A percentile compares a stretch with the other conserved stretches of the same genome.
These are phyloP conservation scores for Cercospora zeae-maydis DNA, from an alignment of 2,329 filamentous ascomycete species.

Conservation along the genomic window DNA sequence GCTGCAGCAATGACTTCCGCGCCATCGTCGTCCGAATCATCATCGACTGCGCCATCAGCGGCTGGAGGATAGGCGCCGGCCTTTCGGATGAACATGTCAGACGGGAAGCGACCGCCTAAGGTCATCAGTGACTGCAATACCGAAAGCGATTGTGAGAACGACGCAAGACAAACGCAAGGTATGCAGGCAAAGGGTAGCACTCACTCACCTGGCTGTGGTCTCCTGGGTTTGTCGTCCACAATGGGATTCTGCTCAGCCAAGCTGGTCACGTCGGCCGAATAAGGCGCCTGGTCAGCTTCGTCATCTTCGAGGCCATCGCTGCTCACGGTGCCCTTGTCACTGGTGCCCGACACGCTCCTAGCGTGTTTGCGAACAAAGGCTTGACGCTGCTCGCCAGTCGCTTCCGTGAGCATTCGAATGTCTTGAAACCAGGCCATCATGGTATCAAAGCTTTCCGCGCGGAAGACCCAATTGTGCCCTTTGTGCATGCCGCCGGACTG, in stretches of 20 bases:
- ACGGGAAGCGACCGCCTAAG: slow-evolving; percentile 74
- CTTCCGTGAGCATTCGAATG: slow-evolving; percentile 84
- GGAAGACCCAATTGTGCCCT: slow-evolving; percentile 65
- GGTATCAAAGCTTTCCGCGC: slow-evolving; percentile 73
- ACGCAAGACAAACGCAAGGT: slow-evolving; percentile 23
- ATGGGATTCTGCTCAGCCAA: slow-evolving; percentile 35
- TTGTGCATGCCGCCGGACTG: slow-evolving; percentile 92
- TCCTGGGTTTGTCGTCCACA: slow-evolving; percentile 51
- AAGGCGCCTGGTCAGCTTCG: slow-evolving; percentile 63
- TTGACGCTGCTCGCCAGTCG: slow-evolving; percentile 79
- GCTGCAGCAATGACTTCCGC: slow-evolving; percentile 56
- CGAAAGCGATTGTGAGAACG: slow-evolving; percentile 13
- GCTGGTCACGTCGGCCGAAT: slow-evolving; percentile 57
- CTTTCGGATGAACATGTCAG: slow-evolving; percentile 79
- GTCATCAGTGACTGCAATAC: slow-evolving; percentile 20
- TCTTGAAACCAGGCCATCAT: slow-evolving; percentile 98
- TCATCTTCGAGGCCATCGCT: slow-evolving; percentile 74
- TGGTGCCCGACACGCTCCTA: slow-evolving; percentile 68
- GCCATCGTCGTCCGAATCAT: slow-evolving; percentile 58
- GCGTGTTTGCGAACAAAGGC: slow-evolving; percentile 82
- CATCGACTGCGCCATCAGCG: slow-evolving; percentile 71
- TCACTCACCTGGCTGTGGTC: slow-evolving; percentile 77
- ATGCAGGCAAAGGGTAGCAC: slow-evolving; percentile 34
- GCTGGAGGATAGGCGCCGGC: slow-evolving; percentile 59
- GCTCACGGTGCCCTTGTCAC: slow-evolving; percentile 54